Conservation (phyloP, 2,329 filamentous ascomycete genomes). For the Fusarium sp. region DNA sequence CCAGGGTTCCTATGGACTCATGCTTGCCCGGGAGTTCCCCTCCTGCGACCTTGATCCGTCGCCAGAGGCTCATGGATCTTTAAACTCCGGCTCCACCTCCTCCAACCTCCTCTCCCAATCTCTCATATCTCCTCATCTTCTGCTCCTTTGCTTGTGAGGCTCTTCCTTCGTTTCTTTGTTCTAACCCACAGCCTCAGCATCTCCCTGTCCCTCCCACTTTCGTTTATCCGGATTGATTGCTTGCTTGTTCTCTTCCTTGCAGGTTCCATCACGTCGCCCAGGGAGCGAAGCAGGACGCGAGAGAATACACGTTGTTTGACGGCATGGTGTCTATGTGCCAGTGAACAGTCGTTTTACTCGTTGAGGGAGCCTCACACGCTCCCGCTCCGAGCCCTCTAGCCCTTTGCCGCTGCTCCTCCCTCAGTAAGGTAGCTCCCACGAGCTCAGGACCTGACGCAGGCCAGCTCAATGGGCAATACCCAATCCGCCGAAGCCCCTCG, state of each 20-base stretch:
- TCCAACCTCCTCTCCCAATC: conserved; percentile 37
- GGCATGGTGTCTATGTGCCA: conserved; percentile 39
- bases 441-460: conserved; percentile 20
- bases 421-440: conserved; percentile 17
- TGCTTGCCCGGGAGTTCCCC: conserved; percentile 31
- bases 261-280: conserved; percentile 10
- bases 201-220: neutral
- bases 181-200: neutral
- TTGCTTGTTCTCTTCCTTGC: neutral
- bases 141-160: conserved; percentile 1
- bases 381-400: conserved; percentile 23
- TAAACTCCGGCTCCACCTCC: conserved; percentile 42
- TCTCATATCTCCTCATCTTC: conserved; percentile 26
- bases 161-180: neutral
- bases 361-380: conserved; percentile 33
- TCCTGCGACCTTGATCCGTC: conserved; percentile 32
- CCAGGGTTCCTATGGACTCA: conserved; percentile 28
- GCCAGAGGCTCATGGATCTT: conserved; percentile 39
- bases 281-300: conserved; percentile 7
- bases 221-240: neutral
- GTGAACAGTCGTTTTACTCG: conserved; percentile 37
- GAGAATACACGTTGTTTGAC: conserved; percentile 25
- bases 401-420: conserved; percentile 9
- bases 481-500: conserved; percentile 57
- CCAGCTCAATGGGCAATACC: conserved; percentile 60